Evolutionary conservation across 2,329 filamentous ascomycete genomes (phyloP), one percentile per base, ranked within the genome.

Genomic region (Rugonectria rugulosa): DNA sequence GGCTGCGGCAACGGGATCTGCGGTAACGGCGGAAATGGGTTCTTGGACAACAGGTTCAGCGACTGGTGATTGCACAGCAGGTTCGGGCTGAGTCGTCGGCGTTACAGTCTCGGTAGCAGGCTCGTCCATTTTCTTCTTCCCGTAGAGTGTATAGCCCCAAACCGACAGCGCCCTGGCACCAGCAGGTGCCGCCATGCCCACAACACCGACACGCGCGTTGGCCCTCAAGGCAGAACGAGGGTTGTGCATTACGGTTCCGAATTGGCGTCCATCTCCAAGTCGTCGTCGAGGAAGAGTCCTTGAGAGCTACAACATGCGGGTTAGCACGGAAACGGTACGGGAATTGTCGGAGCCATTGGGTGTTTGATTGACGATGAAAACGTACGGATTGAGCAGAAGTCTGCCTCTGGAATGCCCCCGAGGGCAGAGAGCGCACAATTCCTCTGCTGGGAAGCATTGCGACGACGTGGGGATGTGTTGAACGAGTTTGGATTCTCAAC

Each of bases 361-460:
- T 31, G 12, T 23, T 17, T 8, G 10, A 9, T 15, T 14, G 17
- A 10, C 2, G 15, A 15, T 23, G 6, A 27, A 8, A 15, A 57
- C 70, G 26, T 67, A 75, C 72, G 19, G 64, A 62, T 67, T 67
- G 69, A 50, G 57, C 63, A 14, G 63, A 62, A 23, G 70, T 40
- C 49, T 68, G 70, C 61, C 68, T 71, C 59, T 69, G 68, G 34
- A 68, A 42, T 48, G 68, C 65, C 59, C 64, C 61, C 36, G 73
- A 71, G 59, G 75, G 70, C 52, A 76, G 58, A 48, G 74, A 73
- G 61, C 74, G 73, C 63, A 72, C 69, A 64, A 77, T 70, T 67
- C 75, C 77, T 75, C 76, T 75, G 59, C 77, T 78, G 53, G 76
- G 75, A 67, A 79, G 72, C 77, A 79, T 79, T 55, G 63, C 72